Evolutionary conservation across 2,329 filamentous ascomycete genomes (phyloP), one percentile per base, ranked within the genome.

Genomic region (Hypoxylon sp.): DNA sequence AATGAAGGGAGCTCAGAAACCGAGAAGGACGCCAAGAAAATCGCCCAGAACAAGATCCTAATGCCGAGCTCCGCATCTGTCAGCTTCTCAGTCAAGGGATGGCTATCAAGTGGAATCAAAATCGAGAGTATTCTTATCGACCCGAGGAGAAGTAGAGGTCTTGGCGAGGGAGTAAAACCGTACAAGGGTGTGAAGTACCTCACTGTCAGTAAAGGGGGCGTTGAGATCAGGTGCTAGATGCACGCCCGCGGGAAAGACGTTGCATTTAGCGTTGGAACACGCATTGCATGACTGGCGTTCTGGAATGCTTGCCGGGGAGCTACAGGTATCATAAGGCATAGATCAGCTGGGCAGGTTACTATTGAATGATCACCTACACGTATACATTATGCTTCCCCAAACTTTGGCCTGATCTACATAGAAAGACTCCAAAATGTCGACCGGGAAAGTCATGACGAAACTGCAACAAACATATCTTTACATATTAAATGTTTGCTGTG

Each of bases 131-230:
- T 94, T 76, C 77, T 89, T 77, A 79, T 94, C 74, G 85, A 94
- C 78, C 84, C 89, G n/a, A 91, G 92, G 79, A 94, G 91, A 82
- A 97, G 93, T 80, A 88, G 91, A 64, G 96, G 96, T 0, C 76
- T 99, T 50, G 94, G 94, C 0, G 94, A 97, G 72, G 90, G 92
- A 2, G 90, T 98, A 42, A 97, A 94, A 81, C 96, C 96, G 25
- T 98, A 97, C 81, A 99, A 98, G 82, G 96, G 96, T 1, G 96
- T 99, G 72, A 99, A 99, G 82, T 99, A 99, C 81, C 79, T 99
- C 74, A 98, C 95, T 14, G 84, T 91, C 54, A 91, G 89, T 76
- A 89, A 88, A 70, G 86, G 86, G 13, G 89, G 89, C 22, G 83
- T 91, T 46, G 89, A 91, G 79, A 85, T 90, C 73, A 82, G 89